phyloP scores from a whole-genome alignment of 139 green algal species.

The Volvox africanus region DNA sequence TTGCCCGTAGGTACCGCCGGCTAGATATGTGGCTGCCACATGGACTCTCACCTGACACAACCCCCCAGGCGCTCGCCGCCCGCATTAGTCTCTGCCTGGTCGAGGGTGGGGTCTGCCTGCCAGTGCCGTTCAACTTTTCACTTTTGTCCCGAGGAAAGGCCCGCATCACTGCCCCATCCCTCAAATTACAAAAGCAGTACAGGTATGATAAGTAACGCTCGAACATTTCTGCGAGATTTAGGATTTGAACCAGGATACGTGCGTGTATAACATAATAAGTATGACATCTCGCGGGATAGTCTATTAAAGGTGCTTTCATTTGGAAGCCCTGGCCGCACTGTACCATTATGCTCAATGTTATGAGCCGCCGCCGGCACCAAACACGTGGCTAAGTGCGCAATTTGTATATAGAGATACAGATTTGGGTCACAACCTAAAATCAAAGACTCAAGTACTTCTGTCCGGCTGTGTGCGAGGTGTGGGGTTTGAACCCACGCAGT shows the following conservation, averaged over 20 bases:
- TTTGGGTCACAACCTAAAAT: no score
- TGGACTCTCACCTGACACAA: constrained; percentile 29
- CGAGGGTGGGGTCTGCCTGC: background rate
- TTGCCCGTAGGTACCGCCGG: constrained; percentile 44
- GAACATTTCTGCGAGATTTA: no score
- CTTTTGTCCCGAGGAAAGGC: constrained; percentile 30
- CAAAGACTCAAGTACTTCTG: no score
- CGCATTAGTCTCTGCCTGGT: constrained; percentile 46
- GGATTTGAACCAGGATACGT: no score
- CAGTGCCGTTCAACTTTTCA: constrained; percentile 25
- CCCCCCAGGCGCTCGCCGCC: background rate
- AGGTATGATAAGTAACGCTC: background rate
- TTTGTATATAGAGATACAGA: no score
- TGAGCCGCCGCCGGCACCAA: no score
- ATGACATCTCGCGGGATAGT: no score
- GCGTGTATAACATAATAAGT: no score
- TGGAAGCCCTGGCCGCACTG: no score
- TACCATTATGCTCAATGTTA: no score
- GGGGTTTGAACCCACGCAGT: constrained; percentile 2
- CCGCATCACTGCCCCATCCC: constrained; percentile 11
- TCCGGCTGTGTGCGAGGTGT: background rate
- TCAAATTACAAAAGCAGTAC: constrained; percentile 21
- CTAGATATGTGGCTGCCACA: constrained; percentile 67
- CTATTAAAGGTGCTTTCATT: no score
- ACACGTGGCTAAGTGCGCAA: no score